phyloP scores from a whole-genome alignment of 257 asterid genomes.

The Cordia subcordata region DNA sequence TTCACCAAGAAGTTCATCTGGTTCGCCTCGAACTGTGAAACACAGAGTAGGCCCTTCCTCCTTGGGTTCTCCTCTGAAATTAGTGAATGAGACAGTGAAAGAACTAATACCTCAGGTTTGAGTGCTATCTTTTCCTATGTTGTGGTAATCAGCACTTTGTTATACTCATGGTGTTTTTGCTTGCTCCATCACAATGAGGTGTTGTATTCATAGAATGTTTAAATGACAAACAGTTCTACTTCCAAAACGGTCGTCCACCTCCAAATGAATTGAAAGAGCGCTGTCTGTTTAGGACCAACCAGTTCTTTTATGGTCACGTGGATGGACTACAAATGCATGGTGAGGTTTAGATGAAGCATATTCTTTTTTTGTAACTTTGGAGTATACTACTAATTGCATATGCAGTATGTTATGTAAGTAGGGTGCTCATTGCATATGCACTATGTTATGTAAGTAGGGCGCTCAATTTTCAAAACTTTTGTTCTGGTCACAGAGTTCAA shows the following conservation, averaged over 20 bases:
- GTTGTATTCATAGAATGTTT: conserved; percentile 10
- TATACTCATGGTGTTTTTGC: conserved; percentile 5
- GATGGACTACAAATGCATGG: conserved; percentile 93
- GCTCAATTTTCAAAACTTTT: conserved; percentile 6
- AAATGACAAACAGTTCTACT: conserved; percentile 73
- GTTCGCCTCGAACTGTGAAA: conserved; percentile 88
- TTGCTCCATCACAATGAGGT: background rate
- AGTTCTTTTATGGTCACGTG: conserved; percentile 87
- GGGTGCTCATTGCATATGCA: background rate
- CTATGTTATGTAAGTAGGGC: conserved; percentile 1
- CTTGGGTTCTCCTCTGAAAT: conserved; percentile 80
- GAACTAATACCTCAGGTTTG: conserved; percentile 96
- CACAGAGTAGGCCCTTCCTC: conserved; percentile 86
- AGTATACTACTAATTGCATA: conserved; percentile 3
- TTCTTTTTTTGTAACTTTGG: background rate
- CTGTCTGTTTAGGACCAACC: conserved; percentile 89
- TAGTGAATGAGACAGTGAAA: conserved; percentile 78
- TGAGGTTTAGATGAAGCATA: conserved; percentile 26
- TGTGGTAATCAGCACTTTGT: conserved; percentile 10
- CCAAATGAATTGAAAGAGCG: conserved; percentile 92
- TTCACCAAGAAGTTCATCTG: conserved; percentile 96
- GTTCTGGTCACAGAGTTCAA: conserved; percentile 69
- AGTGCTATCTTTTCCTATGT: conserved; percentile 6
- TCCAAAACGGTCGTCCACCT: conserved; percentile 89
- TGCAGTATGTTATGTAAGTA: background rate